Conservation (phyloP, 164 flowering plant genomes). For the Stephania yunnanensis region DNA sequence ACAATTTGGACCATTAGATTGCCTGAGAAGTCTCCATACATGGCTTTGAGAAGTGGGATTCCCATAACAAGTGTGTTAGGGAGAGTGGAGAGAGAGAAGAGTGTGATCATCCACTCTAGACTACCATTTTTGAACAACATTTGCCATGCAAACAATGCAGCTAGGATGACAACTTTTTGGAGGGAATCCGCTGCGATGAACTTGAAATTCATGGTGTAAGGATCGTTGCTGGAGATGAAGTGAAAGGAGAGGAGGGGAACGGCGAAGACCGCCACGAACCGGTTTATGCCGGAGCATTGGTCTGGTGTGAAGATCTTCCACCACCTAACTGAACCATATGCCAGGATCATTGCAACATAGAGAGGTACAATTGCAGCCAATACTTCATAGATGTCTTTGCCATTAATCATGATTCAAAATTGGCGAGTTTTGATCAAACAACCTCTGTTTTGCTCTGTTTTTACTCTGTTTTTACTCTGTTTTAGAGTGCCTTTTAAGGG, state of each 20-base stretch:
- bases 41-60: constrained; percentile 76
- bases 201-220: constrained; percentile 77
- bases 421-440: not conserved
- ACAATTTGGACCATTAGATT: constrained; percentile 86
- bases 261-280: constrained; percentile 92
- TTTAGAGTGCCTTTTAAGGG: not conserved
- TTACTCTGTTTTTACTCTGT: not conserved
- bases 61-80: constrained; percentile 99
- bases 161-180: constrained; percentile 65
- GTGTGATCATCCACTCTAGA: constrained; percentile 83
- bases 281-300: constrained; percentile 93
- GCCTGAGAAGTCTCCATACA: constrained; percentile 84
- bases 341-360: constrained; percentile 87
- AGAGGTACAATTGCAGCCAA: constrained; percentile 73
- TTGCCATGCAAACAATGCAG: constrained; percentile 72
- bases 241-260: constrained; percentile 90
- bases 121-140: constrained; percentile 36
- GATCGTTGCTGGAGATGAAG: constrained; percentile 78
- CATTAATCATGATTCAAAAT: constrained; percentile 48
- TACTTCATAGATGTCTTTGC: constrained; percentile 79
- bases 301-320: constrained; percentile 95
- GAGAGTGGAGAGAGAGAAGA: constrained; percentile 84
- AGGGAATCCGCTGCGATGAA: constrained; percentile 89
- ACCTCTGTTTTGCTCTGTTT: no score
- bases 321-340: constrained; percentile 92